phyloP scores from a whole-genome alignment of 1,284 basidiomycete species.

The Ceratobasidium papillatum region DNA sequence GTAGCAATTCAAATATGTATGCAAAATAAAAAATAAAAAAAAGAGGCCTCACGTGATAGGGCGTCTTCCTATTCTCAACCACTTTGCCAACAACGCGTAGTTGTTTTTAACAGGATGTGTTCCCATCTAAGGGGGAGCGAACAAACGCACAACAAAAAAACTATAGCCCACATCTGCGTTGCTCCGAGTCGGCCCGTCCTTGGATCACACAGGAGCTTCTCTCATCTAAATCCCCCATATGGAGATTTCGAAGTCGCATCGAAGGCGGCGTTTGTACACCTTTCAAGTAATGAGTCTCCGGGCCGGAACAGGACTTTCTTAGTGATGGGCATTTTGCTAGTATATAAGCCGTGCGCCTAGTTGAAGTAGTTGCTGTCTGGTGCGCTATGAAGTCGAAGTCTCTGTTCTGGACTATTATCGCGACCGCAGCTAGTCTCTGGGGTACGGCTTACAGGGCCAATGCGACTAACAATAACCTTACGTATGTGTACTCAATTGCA shows the following conservation, averaged over 20 bases:
- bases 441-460: not conserved
- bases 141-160: too few species aligned
- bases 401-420: not conserved
- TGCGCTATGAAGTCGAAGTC: not conserved
- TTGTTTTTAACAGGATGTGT: too few species aligned
- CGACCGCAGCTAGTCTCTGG: not conserved
- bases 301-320: not conserved
- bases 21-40: too few species aligned
- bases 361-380: not conserved
- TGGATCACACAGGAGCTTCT: not conserved
- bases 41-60: too few species aligned
- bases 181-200: not conserved
- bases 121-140: too few species aligned
- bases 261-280: constrained; percentile 15
- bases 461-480: constrained; percentile 18
- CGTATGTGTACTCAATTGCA: not conserved
- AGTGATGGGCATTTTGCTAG: not conserved
- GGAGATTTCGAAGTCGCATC: constrained; percentile 2
- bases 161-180: not conserved
- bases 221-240: constrained; percentile 9
- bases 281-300: constrained; percentile 5
- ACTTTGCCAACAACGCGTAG: too few species aligned
- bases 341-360: not conserved
- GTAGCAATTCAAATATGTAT: too few species aligned
- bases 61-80: too few species aligned